These are phyloP conservation scores for Trichoderma sp. DNA, from an alignment of 2,329 filamentous ascomycete genomes.

Conservation along the genomic window DNA sequence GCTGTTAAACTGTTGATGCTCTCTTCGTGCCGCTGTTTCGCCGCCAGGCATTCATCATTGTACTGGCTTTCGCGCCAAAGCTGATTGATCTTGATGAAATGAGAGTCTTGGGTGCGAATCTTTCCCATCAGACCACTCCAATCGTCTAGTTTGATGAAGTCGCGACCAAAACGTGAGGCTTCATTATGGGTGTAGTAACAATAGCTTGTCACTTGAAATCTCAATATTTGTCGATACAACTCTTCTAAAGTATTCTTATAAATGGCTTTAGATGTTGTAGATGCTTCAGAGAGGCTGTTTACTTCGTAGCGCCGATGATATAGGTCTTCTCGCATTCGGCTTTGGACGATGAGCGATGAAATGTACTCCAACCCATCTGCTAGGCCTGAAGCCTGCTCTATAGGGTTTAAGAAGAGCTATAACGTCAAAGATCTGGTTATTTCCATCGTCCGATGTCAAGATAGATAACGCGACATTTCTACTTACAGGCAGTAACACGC, in stretches of 20 bases:
- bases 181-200: slow-evolving; percentile 5
- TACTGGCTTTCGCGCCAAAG: slow-evolving; percentile 1
- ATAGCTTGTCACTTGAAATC: background rate
- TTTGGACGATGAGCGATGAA: slow-evolving; percentile 8
- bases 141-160: background rate
- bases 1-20: background rate
- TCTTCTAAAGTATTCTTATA: slow-evolving; percentile 2
- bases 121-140: background rate
- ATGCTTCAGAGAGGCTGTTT: too few relatives aligned
- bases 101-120: background rate
- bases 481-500: background rate
- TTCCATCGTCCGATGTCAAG: too few relatives aligned
- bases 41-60: background rate
- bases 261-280: background rate
- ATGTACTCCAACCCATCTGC: slow-evolving; percentile 11
- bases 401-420: background rate
- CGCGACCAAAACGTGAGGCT: background rate
- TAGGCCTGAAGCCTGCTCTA: slow-evolving; percentile 1
- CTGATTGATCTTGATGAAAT: background rate
- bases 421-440: background rate
- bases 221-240: slow-evolving; percentile 6
- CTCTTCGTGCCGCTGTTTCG: background rate
- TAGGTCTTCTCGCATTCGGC: slow-evolving; percentile 15
- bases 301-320: background rate
- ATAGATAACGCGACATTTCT: too few relatives aligned